Evolutionary conservation across 257 asterid species (phyloP), one percentile per base, ranked within the genome.

Genomic region (Plectranthus barbatus): DNA sequence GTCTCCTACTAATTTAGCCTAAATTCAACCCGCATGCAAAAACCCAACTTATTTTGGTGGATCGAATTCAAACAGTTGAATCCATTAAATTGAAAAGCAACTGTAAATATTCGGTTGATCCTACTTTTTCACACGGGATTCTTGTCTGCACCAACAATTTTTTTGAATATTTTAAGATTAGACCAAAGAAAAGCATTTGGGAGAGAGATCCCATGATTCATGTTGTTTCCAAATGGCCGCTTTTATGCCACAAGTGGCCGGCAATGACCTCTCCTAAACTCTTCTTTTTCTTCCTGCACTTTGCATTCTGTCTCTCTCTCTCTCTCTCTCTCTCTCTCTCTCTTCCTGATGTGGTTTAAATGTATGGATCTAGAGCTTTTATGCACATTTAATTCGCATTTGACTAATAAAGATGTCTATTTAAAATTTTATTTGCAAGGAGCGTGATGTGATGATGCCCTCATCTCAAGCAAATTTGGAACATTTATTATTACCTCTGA

Each of bases 51-150:
- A 26, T 26, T 5, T 26, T 2, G 31, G 31, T 26, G 31, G 31
- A 26, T 26, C 31, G 3, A 26, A 26, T 26, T 26, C 31, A 26
- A 26, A 26, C 31, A 26, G 31, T 26, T 26, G 31, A 26, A 26
- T 26, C 31, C 31, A 26, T 26, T 26, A 1, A 26, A 26, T 26
- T 26, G 31, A 26, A 26, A 26, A 26, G 2, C 31, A 56, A 61
- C 58, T 23, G 65, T 44, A 19, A 70, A 70, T 70, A 75, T 65
- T 70, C 76, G 62, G 3, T 18, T 21, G 50, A 62, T 36, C 66
- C 69, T 9, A 36, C 46, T 63, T 76, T 76, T 76, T 64, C 73
- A 72, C 81, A 76, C 78, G 75, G 77, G 60, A 17, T 62, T 72
- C 70, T 42, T 29, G 66, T 56, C 50, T 1, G 3, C 31, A 1